Conservation (phyloP, 169 alveolate genomes). For the Eimeria sp. region DNA sequence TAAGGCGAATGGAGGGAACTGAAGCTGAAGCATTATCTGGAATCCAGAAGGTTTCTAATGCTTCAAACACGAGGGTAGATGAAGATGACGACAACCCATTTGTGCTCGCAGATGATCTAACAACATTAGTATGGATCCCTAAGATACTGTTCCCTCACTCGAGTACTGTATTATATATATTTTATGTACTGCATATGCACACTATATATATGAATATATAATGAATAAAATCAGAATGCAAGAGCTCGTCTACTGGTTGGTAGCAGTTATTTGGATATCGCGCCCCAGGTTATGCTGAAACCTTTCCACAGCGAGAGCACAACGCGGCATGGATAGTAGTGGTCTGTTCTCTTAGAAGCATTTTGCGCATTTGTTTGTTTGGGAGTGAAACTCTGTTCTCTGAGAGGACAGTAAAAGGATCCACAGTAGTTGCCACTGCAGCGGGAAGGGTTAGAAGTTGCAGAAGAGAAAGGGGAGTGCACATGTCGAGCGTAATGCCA, state of each 20-base stretch:
- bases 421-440: not conserved
- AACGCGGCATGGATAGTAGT: not conserved
- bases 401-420: not conserved
- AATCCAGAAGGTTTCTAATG: not conserved
- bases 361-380: not conserved
- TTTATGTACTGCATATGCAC: no score
- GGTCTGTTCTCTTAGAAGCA: not conserved
- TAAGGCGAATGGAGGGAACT: not conserved
- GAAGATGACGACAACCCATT: constrained; percentile 1
- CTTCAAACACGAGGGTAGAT: not conserved
- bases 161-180: not conserved
- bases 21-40: not conserved
- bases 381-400: not conserved
- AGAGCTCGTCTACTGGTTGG: not conserved
- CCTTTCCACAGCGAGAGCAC: not conserved
- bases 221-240: not conserved
- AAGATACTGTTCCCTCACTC: not conserved
- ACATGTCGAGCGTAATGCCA: not conserved
- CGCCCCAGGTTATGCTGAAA: not conserved
- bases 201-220: no score
- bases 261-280: not conserved
- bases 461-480: not conserved
- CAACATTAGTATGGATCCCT: constrained; percentile 5
- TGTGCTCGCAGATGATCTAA: not conserved
- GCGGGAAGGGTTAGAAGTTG: not conserved